Percentiles rank a stretch among this genome's conserved stretches.
phyloP scores from a whole-genome alignment of 1,284 basidiomycete species.

The Marasmius sp. region DNA sequence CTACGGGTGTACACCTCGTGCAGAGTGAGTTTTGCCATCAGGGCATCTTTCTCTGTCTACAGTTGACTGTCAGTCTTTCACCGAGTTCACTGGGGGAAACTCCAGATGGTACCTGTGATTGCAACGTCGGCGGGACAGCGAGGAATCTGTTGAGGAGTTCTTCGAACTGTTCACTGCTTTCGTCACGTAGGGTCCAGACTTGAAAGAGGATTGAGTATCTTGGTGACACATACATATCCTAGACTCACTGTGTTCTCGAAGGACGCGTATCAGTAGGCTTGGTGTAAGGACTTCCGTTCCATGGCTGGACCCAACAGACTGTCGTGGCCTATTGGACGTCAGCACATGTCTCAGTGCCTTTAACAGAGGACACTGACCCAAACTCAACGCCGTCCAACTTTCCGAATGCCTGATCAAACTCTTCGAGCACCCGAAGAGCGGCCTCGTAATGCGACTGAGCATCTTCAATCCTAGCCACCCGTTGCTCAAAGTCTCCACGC shows the following conservation, averaged over 20 bases:
- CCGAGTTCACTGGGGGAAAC: neutral
- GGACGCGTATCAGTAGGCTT: constrained; percentile 60
- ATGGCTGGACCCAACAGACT: constrained; percentile 39
- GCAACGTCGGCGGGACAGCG: constrained; percentile 53
- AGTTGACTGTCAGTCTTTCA: neutral
- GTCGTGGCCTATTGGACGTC: constrained; percentile 36
- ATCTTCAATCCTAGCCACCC: constrained; percentile 45
- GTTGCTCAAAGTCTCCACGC: constrained; percentile 57
- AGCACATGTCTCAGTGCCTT: constrained; percentile 8
- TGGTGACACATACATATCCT: neutral
- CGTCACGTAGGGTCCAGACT: constrained; percentile 78
- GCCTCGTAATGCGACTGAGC: constrained; percentile 53
- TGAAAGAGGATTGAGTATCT: constrained; percentile 7
- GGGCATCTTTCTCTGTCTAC: constrained; percentile 67
- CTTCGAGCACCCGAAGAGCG: constrained; percentile 55
- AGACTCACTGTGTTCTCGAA: constrained; percentile 73
- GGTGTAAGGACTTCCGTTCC: constrained; percentile 65
- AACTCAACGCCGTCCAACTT: constrained; percentile 46
- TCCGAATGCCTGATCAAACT: constrained; percentile 54
- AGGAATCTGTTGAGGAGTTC: constrained; percentile 58
- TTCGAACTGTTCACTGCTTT: constrained; percentile 56
- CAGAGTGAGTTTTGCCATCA: constrained; percentile 72
- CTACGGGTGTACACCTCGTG: constrained; percentile 77
- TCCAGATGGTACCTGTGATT: constrained; percentile 51
- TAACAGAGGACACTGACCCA: constrained; percentile 34